Evolutionary conservation across 805 yeast genomes (phyloP).

Genomic region (Metschnikowia gelsemii): DNA sequence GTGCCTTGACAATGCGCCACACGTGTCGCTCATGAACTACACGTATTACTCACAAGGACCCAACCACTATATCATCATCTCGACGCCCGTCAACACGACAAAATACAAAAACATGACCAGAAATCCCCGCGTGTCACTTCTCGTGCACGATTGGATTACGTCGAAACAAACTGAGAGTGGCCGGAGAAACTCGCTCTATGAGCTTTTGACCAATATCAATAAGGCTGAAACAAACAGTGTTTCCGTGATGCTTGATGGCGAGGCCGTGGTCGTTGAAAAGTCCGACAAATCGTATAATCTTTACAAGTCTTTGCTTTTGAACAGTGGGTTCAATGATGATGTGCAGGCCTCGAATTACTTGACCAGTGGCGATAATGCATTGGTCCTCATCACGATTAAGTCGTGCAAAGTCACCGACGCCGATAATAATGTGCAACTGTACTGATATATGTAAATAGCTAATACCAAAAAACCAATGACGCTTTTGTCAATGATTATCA

Average conservation of each 20-base stretch:
- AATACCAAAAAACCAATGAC: background rate
- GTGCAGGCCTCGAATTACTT: constrained; percentile 54
- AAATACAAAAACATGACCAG: constrained; percentile 66
- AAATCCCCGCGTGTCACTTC: constrained; percentile 77
- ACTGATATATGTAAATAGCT: constrained; percentile 1
- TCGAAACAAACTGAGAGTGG: constrained; percentile 41
- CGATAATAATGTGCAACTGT: constrained; percentile 54
- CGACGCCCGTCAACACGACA: constrained; percentile 69
- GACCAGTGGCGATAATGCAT: constrained; percentile 53
- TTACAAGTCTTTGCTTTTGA: constrained; percentile 60
- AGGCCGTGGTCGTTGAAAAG: constrained; percentile 51
- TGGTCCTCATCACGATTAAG: constrained; percentile 62
- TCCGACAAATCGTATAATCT: constrained; percentile 51
- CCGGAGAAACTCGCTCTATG: constrained; percentile 34
- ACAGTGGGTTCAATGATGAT: constrained; percentile 66
- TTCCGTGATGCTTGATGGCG: constrained; percentile 79
- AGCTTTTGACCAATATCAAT: constrained; percentile 71
- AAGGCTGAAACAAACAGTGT: constrained; percentile 71
- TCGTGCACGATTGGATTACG: constrained; percentile 90
- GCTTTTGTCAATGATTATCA: background rate
- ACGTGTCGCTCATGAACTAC: constrained; percentile 89
- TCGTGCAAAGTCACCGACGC: constrained; percentile 79
- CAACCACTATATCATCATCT: constrained; percentile 58
- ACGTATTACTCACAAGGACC: constrained; percentile 52
- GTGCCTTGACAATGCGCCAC: constrained; percentile 69